Evolutionary conservation across 495 filamentous ascomycete genomes (phyloP), one percentile per base, ranked within the genome.

Genomic region (Elasticomyces elasticus): DNA sequence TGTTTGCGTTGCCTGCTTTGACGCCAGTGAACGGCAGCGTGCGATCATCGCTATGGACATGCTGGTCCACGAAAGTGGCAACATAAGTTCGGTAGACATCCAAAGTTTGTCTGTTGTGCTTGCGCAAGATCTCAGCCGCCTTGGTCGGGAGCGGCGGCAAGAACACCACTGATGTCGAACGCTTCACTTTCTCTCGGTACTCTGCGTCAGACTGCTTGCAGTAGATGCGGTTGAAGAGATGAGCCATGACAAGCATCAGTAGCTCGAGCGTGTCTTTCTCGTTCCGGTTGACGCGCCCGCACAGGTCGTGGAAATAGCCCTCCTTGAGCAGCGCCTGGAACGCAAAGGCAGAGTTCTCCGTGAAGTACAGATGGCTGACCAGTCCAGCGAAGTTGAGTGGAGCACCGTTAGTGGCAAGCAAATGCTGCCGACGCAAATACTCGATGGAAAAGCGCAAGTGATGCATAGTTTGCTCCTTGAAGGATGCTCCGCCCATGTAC

Each of bases 371-470:
- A 66, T 88, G 85, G 5, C 76, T 75, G 4, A 86, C 73, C 24
- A 75, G 67, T 1, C 78, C 77, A 0, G 85, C 77, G 59, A 89
- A 87, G 59, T 88, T 86, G 17, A 85, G 66, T 0, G 86, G 84
- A 13, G 64, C 72, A 22, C 85, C 86, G 10, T 62, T 60, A 10
- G 70, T 53, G 20, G 74, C 78, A 22, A 90, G 71, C 0, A 90
- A 75, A 27, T 75, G 64, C 56, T 87, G 81, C 12, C 84, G 71
- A 26, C 84, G 76, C 6, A 89, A 76, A 58, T 88, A 89, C 53
- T 90, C 86, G 40, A 90, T 85, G 0, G 85, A 87, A 56, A 89
- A 89, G 11, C 86, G 73, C 7, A 90, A 66, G 62, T 89, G 84
- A 58, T 90, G 85, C 0, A 85, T 72, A 0, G 87, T 77, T 10